Base-by-base conservation (phyloP, 2,329 filamentous ascomycete genomes). In the Polychaeton citri region DNA sequence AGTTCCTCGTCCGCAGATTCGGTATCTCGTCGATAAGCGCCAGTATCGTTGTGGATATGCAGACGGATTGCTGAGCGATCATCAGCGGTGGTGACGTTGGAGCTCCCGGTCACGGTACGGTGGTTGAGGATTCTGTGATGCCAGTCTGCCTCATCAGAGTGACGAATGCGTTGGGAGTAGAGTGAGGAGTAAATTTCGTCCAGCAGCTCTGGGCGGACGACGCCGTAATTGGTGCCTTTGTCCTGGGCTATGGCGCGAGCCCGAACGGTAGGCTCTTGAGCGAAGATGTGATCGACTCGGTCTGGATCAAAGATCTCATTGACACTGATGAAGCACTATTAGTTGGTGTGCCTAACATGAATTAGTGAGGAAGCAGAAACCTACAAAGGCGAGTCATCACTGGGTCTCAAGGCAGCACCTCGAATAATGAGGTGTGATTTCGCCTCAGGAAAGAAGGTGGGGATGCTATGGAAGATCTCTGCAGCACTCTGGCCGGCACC, bases 221-320 rank as follows among this genome's bases (percentile, higher is more conserved):
- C 88, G 35, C 85, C 82, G 58, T 96, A 96, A 65, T 96, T 96
- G 41, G 88, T 96, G 19, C 76, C 77, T 40, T 81, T 79, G 47
- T 92, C 83, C 35, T 77, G 76, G 12, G 68, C 62, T 35, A 94
- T 65, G 18, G 66, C 65, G 10, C 64, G 60, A 20, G 69, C 64
- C 33, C 87, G 80, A 42, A 77, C 67, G 31, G 68, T 64, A 1
- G 76, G 62, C 0, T 79, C 66, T 45, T 79, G 76, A 33, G 72
- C 64, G 64, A 77, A 95, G 47, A 93, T 73, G 31, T 68, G 68
- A 55, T 93, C 81, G 19, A 93, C 77, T 40, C 79, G 81, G 21
- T 80, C 76, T 1, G 88, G 88, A 63, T 96, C 86, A 68, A 96
- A 96, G 54, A 96, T 83, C 52, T 90, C 86, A 59, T 96, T 96